Evolutionary conservation across 1,284 basidiomycete genomes (phyloP).

Genomic region (Puccinia polysora): DNA sequence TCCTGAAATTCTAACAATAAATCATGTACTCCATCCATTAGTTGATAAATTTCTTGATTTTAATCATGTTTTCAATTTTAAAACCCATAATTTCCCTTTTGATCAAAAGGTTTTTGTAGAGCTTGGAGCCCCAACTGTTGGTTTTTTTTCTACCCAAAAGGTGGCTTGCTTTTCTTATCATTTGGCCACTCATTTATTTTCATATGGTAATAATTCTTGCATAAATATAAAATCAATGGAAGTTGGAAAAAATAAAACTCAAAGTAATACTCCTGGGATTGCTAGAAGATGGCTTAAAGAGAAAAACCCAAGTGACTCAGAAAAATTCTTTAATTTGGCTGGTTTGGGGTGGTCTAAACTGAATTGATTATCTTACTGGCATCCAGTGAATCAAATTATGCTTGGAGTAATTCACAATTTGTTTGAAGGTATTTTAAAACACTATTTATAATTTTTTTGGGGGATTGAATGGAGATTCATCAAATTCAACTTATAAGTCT

Average conservation of each 20-base stretch:
- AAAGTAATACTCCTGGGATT: neutral
- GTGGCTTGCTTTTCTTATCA: slow-evolving; percentile 17
- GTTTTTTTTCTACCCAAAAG: slow-evolving; percentile 31
- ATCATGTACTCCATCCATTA: neutral
- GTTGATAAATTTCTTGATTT: neutral
- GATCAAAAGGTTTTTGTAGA: neutral
- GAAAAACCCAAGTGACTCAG: neutral
- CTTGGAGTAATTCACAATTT: slow-evolving; percentile 24
- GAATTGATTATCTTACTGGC: slow-evolving; percentile 7
- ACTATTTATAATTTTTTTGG: neutral
- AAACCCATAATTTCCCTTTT: neutral
- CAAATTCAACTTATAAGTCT: neutral
- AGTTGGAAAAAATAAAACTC: neutral
- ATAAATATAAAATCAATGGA: neutral
- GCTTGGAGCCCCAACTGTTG: neutral
- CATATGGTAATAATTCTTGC: neutral
- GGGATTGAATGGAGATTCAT: neutral
- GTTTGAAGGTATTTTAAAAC: slow-evolving; percentile 15
- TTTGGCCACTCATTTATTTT: neutral
- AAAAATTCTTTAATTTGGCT: neutral
- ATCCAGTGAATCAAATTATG: slow-evolving; percentile 6
- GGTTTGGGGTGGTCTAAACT: slow-evolving; percentile 29
- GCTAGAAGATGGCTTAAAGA: neutral
- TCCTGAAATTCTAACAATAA: neutral
- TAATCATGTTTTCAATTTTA: neutral